Base-by-base conservation (phyloP, 2,329 filamentous ascomycete species). In the Ophiostoma montium region DNA sequence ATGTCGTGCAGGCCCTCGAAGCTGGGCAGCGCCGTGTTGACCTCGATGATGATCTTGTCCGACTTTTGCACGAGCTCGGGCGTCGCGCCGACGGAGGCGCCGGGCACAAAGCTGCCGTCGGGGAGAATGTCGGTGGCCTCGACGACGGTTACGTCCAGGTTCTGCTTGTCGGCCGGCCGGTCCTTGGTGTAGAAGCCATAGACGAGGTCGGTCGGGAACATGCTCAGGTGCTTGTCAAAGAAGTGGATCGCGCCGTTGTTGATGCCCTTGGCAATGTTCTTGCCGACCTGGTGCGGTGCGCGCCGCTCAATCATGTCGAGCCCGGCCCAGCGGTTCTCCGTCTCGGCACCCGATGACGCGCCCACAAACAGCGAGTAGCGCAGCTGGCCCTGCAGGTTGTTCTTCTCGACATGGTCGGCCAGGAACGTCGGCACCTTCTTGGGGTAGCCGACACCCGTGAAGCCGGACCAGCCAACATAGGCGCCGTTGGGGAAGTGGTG, bases 1-100 rank as follows among this genome's bases (percentile, higher is more conserved):
- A 94, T 94, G 60, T 94, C 88, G 71, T 94, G 87, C 16, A 94
- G 75, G 47, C 86, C 88, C 63, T 92, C 83, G 60, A 94, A 89
- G 39, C 79, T 86, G 5, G 87, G 87, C 46, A 85, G 77, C 1
- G 86, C 71, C 0, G 88, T 94, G 71, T 94, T 94, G 67, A 94
- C 84, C 69, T 94, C 87, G 60, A 94, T 86, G 60, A 94, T 87
- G 66, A 94, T 78, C 75, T 94, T 94, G 63, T 94, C 86, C 47
- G 87, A 86, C 78, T 94, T 86, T 67, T 94, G 86, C 45, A 94
- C 74, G 48, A 94, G 73, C 64, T 94, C 87, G 5, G 87, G 87
- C 3, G 82, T 84, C 12, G 87, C 87, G 49, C 87, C 87, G 23
- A 94, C 86, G 10, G 82, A 87, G 32, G 87, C 86, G 57, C 88